A percentile compares a stretch with the other conserved stretches of the same genome.
Evolutionary conservation across 2,329 filamentous ascomycete genomes (phyloP).

Genomic region (Fusarium cicatricum): DNA sequence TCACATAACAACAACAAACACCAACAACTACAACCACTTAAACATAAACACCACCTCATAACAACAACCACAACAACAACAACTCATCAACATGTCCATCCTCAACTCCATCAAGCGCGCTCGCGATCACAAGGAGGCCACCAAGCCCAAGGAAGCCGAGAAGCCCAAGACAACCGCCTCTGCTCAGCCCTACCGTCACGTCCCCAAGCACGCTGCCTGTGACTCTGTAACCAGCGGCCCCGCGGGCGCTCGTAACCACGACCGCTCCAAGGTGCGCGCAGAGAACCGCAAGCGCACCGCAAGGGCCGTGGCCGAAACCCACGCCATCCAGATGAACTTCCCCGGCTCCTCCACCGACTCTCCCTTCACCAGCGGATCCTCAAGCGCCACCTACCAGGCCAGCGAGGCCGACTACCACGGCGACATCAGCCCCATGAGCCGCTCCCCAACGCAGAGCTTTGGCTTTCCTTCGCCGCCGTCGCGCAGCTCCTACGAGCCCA

Average conservation of each 20-base stretch:
- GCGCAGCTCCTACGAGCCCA: slow-evolving; percentile 42
- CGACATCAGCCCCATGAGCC: slow-evolving; percentile 31
- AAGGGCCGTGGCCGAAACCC: slow-evolving; percentile 51
- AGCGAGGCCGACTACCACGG: slow-evolving; percentile 44
- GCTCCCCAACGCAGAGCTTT: slow-evolving; percentile 24
- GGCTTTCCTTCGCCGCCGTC: slow-evolving; percentile 20
- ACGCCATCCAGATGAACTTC: slow-evolving; percentile 49
- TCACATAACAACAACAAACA: not conserved
- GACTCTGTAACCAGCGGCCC: slow-evolving; percentile 66
- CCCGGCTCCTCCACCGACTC: slow-evolving; percentile 45
- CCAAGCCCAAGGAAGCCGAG: slow-evolving; percentile 57
- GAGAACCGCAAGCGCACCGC: slow-evolving; percentile 60
- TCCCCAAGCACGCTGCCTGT: slow-evolving; percentile 67
- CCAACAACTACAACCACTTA: not conserved
- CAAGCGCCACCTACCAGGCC: slow-evolving; percentile 57
- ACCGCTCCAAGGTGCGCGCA: slow-evolving; percentile 58
- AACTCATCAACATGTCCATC: slow-evolving; percentile 58
- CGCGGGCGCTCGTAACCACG: slow-evolving; percentile 57
- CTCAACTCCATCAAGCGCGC: slow-evolving; percentile 62
- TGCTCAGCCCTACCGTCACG: slow-evolving; percentile 61
- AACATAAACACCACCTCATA: not conserved
- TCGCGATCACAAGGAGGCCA: slow-evolving; percentile 64
- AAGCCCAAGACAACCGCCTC: slow-evolving; percentile 53
- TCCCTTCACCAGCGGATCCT: slow-evolving; percentile 58
- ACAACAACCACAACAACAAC: not conserved